These are phyloP conservation scores for Euphorbia lathyris DNA, from an alignment of 345 rosid genomes.

Conservation along the genomic window DNA sequence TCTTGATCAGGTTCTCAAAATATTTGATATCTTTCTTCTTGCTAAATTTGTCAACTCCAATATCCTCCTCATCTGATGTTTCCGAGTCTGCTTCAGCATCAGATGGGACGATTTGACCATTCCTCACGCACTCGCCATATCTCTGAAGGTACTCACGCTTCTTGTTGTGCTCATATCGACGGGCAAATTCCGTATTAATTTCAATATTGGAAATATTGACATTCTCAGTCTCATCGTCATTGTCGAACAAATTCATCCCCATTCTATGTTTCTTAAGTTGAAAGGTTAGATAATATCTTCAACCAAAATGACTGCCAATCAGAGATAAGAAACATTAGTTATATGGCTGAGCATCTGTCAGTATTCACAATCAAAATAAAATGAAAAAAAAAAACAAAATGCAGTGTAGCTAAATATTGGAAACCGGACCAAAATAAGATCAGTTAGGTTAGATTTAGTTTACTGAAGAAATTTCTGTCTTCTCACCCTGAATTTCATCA, in stretches of 20 bases:
- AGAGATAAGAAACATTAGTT: neutral
- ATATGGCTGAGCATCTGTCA: too few relatives aligned
- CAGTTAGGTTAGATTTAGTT: slow-evolving; percentile 18
- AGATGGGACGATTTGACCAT: slow-evolving; percentile 38
- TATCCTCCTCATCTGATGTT: slow-evolving; percentile 31
- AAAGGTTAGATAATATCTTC: neutral
- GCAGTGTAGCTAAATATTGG: neutral
- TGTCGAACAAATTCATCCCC: slow-evolving; percentile 48
- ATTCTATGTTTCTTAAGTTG: neutral
- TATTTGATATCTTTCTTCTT: slow-evolving; percentile 36
- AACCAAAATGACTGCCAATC: neutral
- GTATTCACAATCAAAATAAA: too few relatives aligned
- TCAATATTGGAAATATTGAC: slow-evolving; percentile 42
- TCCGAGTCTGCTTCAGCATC: slow-evolving; percentile 31
- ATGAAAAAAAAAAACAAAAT: neutral
- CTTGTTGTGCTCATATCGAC: slow-evolving; percentile 56
- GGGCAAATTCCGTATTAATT: slow-evolving; percentile 52
- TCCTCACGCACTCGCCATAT: slow-evolving; percentile 43
- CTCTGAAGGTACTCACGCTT: slow-evolving; percentile 61
- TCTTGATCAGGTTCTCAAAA: slow-evolving; percentile 48
- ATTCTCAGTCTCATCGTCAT: slow-evolving; percentile 25
- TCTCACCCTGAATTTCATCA: slow-evolving; percentile 28
- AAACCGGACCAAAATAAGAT: neutral
- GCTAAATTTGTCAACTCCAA: slow-evolving; percentile 11
- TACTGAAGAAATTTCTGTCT: slow-evolving; percentile 44